Base-by-base conservation (phyloP, 345 rosid genomes). In the Citrus sinensis region DNA sequence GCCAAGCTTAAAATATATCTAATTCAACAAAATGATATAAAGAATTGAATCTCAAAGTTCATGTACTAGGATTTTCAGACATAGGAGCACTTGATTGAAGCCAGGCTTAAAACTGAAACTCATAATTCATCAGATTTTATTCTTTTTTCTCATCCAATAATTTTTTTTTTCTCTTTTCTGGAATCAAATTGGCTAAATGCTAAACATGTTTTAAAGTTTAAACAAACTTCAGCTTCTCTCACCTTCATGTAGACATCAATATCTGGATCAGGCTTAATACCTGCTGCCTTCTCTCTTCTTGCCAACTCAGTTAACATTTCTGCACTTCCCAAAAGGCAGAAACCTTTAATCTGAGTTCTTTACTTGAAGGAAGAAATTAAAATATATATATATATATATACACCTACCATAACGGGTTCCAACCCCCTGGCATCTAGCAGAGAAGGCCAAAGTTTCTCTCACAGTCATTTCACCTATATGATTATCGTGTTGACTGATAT, bases 391-490 rank as follows among this genome's bases (percentile, higher is more conserved):
- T 6, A 71, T 4, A 17, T 16, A 69, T 49, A 1, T 62, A 73
- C 4, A 42, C 88, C 74, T 22, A 91, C 95, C 90, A 5, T 87
- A 87, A 24, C 82, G 87, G 2, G 74, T 6, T 77, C 98, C 98
- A 27, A 89, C 90, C 7, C 94, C 93, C 79, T 93, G 98, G 83
- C 95, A 93, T 81, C 87, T 86, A 16, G 97, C 98, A 1, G 97
- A 89, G 84, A 93, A 94, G 58, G 91, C 92, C 84, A 94, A 81
- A 58, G 98, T 94, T 81, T 94, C 98, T 73, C 94, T 88, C 2
- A 94, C 95, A 4, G 98, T 93, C 98, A 94, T 83, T 70, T 92
- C 93, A 42, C 88, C 92, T 7, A 92, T 87, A 37, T 94, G 98
- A 67, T 89, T 80, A 88, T 94, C 98, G 54, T 90, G 84, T 76